Conservation (phyloP, 2,329 filamentous ascomycete species). For the Calonectria crousiana region DNA sequence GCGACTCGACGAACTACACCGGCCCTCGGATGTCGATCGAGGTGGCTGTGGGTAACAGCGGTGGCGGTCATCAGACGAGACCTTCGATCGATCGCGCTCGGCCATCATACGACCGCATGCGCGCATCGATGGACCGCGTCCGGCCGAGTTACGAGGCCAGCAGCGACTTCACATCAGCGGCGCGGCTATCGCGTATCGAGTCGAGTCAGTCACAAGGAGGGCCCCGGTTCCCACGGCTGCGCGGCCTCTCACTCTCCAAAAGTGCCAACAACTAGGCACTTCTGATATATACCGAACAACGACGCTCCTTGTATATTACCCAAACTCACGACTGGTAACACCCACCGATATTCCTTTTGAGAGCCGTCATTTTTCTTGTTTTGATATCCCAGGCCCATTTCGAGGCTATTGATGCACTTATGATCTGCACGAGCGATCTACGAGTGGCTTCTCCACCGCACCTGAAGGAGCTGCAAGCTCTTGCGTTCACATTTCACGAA, state of each 20-base stretch:
- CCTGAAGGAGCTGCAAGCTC: slow-evolving; percentile 32
- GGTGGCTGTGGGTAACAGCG: slow-evolving; percentile 34
- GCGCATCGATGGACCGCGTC: slow-evolving; percentile 87
- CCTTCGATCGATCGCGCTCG: slow-evolving; percentile 76
- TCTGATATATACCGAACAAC: slow-evolving; percentile 30
- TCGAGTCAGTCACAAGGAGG: slow-evolving; percentile 68
- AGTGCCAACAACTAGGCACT: slow-evolving; percentile 52
- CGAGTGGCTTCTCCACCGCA: slow-evolving; percentile 47
- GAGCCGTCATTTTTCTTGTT: slow-evolving; percentile 39
- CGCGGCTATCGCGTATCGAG: slow-evolving; percentile 86
- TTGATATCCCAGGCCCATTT: slow-evolving; percentile 52
- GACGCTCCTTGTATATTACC: slow-evolving; percentile 47
- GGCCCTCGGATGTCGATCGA: slow-evolving; percentile 73
- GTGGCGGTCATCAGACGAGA: slow-evolving; percentile 51
- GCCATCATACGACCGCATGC: slow-evolving; percentile 89
- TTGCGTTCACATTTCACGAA: slow-evolving; percentile 23
- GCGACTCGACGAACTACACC: slow-evolving; percentile 93
- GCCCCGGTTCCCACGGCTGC: slow-evolving; percentile 53
- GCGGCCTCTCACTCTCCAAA: slow-evolving; percentile 58
- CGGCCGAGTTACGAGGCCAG: slow-evolving; percentile 88
- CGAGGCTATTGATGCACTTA: slow-evolving; percentile 51
- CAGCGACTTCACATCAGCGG: slow-evolving; percentile 92
- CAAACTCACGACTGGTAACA: slow-evolving; percentile 35
- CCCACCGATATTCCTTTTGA: slow-evolving; percentile 28
- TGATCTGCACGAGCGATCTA: slow-evolving; percentile 66